Conservation (phyloP, 2,329 filamentous ascomycete genomes). For the Diaporthe aspalathi region DNA sequence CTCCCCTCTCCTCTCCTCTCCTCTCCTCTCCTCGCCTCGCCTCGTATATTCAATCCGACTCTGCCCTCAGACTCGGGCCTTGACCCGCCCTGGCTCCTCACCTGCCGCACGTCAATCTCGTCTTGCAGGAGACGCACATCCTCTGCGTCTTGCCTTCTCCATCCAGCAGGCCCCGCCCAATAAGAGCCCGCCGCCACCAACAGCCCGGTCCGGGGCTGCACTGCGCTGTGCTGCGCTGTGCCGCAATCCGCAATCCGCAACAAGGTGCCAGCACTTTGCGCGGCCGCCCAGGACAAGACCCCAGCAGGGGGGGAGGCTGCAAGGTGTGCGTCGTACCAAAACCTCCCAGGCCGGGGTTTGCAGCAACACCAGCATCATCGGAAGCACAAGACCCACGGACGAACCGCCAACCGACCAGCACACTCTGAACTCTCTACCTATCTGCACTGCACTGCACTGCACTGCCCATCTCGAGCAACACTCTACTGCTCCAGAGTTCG, state of each 20-base stretch:
- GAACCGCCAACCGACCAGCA: conserved; percentile 28
- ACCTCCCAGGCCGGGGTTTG: conserved; percentile 15
- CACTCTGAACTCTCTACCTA: conserved; percentile 12
- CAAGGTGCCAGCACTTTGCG: conserved; percentile 30
- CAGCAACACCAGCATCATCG: conserved; percentile 31
- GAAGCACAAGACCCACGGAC: conserved; percentile 29
- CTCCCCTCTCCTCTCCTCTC: background rate
- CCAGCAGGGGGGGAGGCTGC: conserved; percentile 4
- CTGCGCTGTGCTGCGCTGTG: conserved; percentile 20
- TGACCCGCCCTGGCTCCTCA: background rate
- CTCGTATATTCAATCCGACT: background rate
- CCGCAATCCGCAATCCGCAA: conserved; percentile 31
- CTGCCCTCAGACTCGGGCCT: conserved; percentile 16
- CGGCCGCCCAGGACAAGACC: conserved; percentile 27
- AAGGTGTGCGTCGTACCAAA: conserved; percentile 32
- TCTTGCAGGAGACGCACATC: conserved; percentile 24
- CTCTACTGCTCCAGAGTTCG: background rate
- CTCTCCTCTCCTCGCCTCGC: no score
- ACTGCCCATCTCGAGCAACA: background rate
- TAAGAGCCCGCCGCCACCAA: conserved; percentile 18
- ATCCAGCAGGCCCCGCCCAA: conserved; percentile 10
- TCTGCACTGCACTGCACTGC: conserved; percentile 1
- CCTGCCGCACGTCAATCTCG: conserved; percentile 23
- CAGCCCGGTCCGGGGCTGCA: conserved; percentile 13
- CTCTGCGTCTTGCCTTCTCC: conserved; percentile 20